Evolutionary conservation across 148 eudicot genomes (phyloP), one percentile per base, ranked within the genome.

Genomic region (Vaccinium corymbosum): DNA sequence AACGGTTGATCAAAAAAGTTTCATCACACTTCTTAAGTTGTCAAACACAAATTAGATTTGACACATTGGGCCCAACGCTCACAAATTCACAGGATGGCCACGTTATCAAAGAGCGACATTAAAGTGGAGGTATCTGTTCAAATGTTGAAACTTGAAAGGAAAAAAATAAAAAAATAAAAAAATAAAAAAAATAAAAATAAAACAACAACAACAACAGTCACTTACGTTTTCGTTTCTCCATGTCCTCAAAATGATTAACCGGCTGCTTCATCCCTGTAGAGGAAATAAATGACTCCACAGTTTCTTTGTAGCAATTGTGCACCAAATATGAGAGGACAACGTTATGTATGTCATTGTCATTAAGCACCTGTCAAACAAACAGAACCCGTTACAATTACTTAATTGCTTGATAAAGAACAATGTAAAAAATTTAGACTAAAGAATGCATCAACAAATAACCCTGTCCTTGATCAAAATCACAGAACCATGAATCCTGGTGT

Each of bases 321-420:
- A 93, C 92, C 78, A 96, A 98, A 88, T 96, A 94, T 62, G 99
- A 96, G 25, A 94, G 90, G 81, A 96, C 95, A 89, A 94, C 77
- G 82, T 90, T 91, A 88, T 96, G 94, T 79, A 88, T 89, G 78
- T 94, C 99, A 82, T 83, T 87, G 74, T 91, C 97, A 82, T 85
- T 88, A 76, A 96, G 86, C 79, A 51, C 93, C 98, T 95, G 91
- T 56, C 50, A 84, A 79, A 82, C 25, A 57, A 78, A 52, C 68
- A 64, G 56, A 52, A 62, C 16, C 46, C 38, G 14, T 27, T 16
- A 62, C 25, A 78, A 51, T 79, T 57, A 20, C 66, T 12, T 55
- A 42, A 42, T 42, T 4, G 4, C 46, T 42, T 42, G 11, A 70
- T 66, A 52, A 52, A 6, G 57, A 42, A 48, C 61, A 42, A 46